Percentiles rank a stretch among this genome's conserved stretches.
These are phyloP conservation scores for Gastrolobium villosum DNA, from an alignment of 306 rosid species.

Conservation along the genomic window DNA sequence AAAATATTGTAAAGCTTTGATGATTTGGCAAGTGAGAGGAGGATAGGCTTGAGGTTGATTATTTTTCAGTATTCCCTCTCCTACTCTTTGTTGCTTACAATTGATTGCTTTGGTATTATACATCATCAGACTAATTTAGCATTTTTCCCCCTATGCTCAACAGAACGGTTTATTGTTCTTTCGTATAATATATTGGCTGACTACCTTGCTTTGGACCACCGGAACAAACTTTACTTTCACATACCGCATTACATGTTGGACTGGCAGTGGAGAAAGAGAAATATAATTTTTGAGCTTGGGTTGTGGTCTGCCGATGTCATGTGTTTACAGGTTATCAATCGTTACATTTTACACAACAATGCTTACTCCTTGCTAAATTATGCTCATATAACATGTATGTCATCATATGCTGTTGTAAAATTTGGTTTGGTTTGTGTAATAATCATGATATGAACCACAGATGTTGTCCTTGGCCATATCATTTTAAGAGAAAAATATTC, in stretches of 20 bases:
- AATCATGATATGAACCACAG: conserved; percentile 18
- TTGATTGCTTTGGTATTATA: conserved; percentile 35
- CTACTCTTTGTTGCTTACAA: conserved; percentile 6
- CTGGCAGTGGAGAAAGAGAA: conserved; percentile 89
- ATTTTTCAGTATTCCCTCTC: conserved; percentile 10
- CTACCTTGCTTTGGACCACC: conserved; percentile 78
- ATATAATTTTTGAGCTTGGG: conserved; percentile 76
- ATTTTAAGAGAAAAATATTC: conserved; percentile 25
- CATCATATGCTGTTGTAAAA: conserved; percentile 28
- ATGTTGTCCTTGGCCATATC: conserved; percentile 30
- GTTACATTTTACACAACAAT: conserved; percentile 35
- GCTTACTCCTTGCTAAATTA: conserved; percentile 34
- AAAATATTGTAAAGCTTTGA: conserved; percentile 32
- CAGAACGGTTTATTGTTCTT: conserved; percentile 83
- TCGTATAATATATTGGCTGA: conserved; percentile 95
- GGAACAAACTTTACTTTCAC: conserved; percentile 75
- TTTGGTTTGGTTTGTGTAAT: conserved; percentile 36
- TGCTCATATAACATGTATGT: too few species aligned
- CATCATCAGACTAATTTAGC: conserved; percentile 29
- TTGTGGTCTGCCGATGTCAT: conserved; percentile 91
- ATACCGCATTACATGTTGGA: conserved; percentile 74
- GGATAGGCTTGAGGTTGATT: conserved; percentile 39
- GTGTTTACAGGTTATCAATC: conserved; percentile 86
- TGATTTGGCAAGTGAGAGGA: conserved; percentile 28
- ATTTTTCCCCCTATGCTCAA: conserved; percentile 20